Evolutionary conservation across 352 stramenopile genomes (phyloP).

Genomic region (Globisporangium sylvaticum): DNA sequence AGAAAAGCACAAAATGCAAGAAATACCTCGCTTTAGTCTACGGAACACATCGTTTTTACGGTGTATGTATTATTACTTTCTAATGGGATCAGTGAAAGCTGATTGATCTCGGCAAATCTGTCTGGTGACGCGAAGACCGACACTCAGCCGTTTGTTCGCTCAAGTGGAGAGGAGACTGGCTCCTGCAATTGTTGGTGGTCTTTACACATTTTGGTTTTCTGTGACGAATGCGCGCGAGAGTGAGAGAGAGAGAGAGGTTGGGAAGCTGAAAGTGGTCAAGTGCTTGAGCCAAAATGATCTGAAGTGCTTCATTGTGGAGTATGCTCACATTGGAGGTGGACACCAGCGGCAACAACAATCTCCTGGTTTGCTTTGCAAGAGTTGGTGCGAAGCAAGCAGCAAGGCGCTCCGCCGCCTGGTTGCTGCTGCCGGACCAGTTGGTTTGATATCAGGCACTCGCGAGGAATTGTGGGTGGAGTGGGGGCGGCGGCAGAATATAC

Average conservation of each 20-base stretch:
- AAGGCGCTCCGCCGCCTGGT: not conserved
- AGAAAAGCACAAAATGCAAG: no score
- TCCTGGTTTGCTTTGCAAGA: not conserved
- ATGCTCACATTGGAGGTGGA: not conserved
- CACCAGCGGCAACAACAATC: not conserved
- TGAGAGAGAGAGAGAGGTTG: not conserved
- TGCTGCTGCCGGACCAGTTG: not conserved
- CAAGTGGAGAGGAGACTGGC: slow-evolving; percentile 1
- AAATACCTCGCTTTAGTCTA: no score
- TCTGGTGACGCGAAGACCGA: slow-evolving; percentile 5
- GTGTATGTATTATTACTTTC: no score
- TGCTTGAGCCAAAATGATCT: not conserved
- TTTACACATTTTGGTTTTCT: not conserved
- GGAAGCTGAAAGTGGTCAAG: not conserved
- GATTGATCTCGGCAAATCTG: not conserved
- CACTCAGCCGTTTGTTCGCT: slow-evolving; percentile 2
- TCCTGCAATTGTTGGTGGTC: not conserved
- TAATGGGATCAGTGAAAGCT: no score
- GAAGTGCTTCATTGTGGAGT: not conserved
- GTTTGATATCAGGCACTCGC: not conserved
- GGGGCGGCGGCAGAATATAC: not conserved
- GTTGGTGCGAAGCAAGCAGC: no score
- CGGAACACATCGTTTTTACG: no score
- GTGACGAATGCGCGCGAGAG: not conserved
- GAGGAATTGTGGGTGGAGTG: not conserved